These are phyloP conservation scores for Fusarium paranaense DNA, from an alignment of 2,329 filamentous ascomycete species.

Conservation along the genomic window DNA sequence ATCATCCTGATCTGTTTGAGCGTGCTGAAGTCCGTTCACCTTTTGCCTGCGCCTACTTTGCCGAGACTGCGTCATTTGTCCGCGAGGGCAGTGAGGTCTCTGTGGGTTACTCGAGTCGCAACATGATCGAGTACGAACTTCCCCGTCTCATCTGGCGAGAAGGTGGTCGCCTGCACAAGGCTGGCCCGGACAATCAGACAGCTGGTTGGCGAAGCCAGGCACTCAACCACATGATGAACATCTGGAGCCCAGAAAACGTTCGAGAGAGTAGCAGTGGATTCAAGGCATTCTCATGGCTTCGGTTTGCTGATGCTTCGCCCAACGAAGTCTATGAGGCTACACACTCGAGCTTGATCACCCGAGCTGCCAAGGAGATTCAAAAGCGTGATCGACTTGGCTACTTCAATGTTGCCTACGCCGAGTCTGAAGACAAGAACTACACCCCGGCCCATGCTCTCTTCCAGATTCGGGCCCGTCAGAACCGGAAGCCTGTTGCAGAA, in stretches of 20 bases:
- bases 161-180: conserved; percentile 78
- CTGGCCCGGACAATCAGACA: conserved; percentile 77
- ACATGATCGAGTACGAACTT: conserved; percentile 84
- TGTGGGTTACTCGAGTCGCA: conserved; percentile 89
- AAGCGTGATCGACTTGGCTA: conserved; percentile 71
- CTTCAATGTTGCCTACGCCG: conserved; percentile 78
- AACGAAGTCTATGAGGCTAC: conserved; percentile 78
- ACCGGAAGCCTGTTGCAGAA: conserved; percentile 74
- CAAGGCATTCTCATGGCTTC: conserved; percentile 87
- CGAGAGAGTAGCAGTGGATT: conserved; percentile 69
- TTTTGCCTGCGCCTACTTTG: conserved; percentile 85
- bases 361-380: conserved; percentile 71
- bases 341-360: conserved; percentile 77
- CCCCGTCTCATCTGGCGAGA: conserved; percentile 87
- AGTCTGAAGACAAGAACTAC: conserved; percentile 70
- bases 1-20: conserved; percentile 97
- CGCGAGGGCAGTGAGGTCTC: conserved; percentile 85
- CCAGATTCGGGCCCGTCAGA: conserved; percentile 78
- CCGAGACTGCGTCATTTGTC: conserved; percentile 94
- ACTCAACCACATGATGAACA: conserved; percentile 85
- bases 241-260: conserved; percentile 87
- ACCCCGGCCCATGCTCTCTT: conserved; percentile 83
- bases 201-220: conserved; percentile 86
- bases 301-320: conserved; percentile 83
- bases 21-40: conserved; percentile 92